These are phyloP conservation scores for Verbascum thapsus DNA, from an alignment of 257 asterid genomes.

Conservation along the genomic window DNA sequence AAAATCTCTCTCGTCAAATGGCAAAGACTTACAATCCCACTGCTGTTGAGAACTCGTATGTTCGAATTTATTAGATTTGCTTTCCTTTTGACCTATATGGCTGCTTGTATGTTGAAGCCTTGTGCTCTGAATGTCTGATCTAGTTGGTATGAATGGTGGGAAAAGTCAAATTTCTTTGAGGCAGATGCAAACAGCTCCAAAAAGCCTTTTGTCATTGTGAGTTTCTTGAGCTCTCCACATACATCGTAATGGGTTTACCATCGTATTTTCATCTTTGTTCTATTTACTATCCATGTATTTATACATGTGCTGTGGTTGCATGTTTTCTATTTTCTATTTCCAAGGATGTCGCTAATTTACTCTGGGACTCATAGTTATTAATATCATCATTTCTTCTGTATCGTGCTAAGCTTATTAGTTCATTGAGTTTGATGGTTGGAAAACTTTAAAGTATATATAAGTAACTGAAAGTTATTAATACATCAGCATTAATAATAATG, in stretches of 20 bases:
- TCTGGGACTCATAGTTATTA: background rate
- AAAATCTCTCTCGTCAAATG: conserved; percentile 75
- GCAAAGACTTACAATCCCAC: conserved; percentile 77
- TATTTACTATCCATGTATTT: background rate
- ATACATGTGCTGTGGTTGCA: background rate
- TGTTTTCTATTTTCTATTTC: background rate
- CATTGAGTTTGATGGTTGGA: too few relatives aligned
- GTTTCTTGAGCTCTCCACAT: conserved; percentile 38
- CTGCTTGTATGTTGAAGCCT: background rate
- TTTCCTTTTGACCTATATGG: background rate
- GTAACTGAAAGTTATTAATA: too few relatives aligned
- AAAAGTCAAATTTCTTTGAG: conserved; percentile 74
- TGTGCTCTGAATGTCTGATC: conserved; percentile 25
- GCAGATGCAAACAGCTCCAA: conserved; percentile 86
- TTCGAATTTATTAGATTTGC: conserved; percentile 1
- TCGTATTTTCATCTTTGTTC: background rate
- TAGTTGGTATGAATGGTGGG: conserved; percentile 99
- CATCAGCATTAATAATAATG: too few relatives aligned
- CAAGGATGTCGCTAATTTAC: background rate
- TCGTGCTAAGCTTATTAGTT: too few relatives aligned
- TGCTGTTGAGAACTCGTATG: conserved; percentile 87
- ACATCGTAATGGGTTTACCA: background rate
- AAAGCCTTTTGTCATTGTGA: conserved; percentile 83
- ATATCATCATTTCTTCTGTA: background rate
- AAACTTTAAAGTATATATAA: too few relatives aligned